A percentile compares a stretch with the other conserved stretches of the same genome.
These are phyloP conservation scores for Fraxinus platypoda DNA, from an alignment of 305 asterid genomes.

Conservation along the genomic window DNA sequence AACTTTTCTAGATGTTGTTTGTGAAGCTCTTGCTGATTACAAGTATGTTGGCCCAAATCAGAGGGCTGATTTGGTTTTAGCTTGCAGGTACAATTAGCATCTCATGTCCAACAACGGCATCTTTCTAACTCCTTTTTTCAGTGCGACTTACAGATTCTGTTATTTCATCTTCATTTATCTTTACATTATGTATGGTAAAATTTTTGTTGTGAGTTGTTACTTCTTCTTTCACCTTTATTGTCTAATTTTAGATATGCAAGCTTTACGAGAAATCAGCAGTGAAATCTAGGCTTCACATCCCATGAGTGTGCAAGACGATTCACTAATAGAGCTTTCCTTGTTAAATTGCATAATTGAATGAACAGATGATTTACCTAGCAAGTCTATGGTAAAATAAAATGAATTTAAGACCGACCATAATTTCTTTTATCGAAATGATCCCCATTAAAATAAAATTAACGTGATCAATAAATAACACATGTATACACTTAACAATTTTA, in stretches of 20 bases:
- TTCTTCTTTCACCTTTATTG: neutral
- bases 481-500: too few relatives aligned
- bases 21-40: constrained; percentile 86
- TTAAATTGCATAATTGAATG: neutral
- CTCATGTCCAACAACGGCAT: neutral
- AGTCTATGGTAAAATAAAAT: neutral
- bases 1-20: constrained; percentile 66
- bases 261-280: neutral
- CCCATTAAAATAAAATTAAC: too few relatives aligned
- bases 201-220: neutral
- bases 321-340: neutral
- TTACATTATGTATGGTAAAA: neutral
- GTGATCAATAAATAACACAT: too few relatives aligned
- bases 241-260: neutral
- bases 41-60: constrained; percentile 92
- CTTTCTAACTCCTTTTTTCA: neutral
- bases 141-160: neutral
- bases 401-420: neutral
- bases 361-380: neutral
- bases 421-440: neutral
- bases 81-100: constrained; percentile 77
- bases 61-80: constrained; percentile 82
- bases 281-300: neutral
- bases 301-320: neutral
- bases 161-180: constrained; percentile 2